Base-by-base conservation (phyloP, 2,329 filamentous ascomycete species). In the Orbilia blumenaviensis region DNA sequence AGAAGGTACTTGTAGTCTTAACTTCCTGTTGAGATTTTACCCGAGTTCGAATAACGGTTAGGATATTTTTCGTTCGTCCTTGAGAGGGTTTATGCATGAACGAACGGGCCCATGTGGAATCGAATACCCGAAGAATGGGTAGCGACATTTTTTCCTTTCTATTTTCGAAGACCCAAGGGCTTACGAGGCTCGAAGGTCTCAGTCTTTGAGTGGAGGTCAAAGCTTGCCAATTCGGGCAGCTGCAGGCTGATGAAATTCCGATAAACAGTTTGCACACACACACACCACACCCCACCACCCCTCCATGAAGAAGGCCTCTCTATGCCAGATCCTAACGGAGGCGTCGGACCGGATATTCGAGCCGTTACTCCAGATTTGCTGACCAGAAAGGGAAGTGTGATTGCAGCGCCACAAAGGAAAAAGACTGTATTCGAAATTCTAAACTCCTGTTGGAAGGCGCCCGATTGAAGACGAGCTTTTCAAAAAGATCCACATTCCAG, bases 41-140 rank as follows among this genome's bases (percentile, higher is more conserved):
- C 52, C 48, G 42, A 60, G 46, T 44, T 41, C 29, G 38, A 36
- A 29, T 21, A 48, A 46, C 9, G 36, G 23, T 61, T 61, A 56
- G 32, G 32, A 56, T 44, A 14, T 68, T 61, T 61, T 41, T 68
- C 32, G 23, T 46, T 50, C 32, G 23, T 46, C 38, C 32, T 46
- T 72, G 60, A 50, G 34, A 50, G 38, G 46, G 21, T 63, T 67
- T 42, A 74, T 74, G 62, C 71, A 75, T 63, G 62, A 41, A 62
- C 64, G 36, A 23, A 60, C 62, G 46, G 69, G 25, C 56, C 64
- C 71, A 68, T 66, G 54, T 75, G 63, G 63, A 61, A 66, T 63
- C 18, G 36, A 44, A 68, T 68, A 74, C 63, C 71, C 71, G 63
- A 75, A 56, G 63, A 75, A 75, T 67, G 71, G 71, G 71, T 68